Evolutionary conservation across 2,329 filamentous ascomycete genomes (phyloP).

Genomic region (Paramyrothecium sp.): DNA sequence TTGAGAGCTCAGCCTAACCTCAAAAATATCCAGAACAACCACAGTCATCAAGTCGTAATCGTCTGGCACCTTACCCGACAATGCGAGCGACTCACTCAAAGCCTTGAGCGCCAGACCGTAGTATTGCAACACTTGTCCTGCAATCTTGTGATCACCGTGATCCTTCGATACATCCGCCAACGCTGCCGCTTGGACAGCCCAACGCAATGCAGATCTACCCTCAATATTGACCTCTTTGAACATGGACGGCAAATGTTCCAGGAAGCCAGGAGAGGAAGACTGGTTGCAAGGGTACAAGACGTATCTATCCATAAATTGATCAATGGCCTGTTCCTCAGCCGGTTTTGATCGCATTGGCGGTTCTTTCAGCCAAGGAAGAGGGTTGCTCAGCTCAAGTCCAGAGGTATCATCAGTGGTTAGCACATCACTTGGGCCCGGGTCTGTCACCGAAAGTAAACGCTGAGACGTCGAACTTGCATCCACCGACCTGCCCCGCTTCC

Average conservation of each 20-base stretch:
- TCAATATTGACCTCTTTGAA: slow-evolving; percentile 36
- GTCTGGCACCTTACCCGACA: slow-evolving; percentile 35
- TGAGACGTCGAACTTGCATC: not conserved
- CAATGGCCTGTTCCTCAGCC: slow-evolving; percentile 25
- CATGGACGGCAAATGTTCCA: slow-evolving; percentile 34
- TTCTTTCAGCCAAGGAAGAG: slow-evolving; percentile 21
- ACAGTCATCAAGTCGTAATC: slow-evolving; percentile 39
- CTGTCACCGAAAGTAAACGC: not conserved
- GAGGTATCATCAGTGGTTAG: not conserved
- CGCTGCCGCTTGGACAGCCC: slow-evolving; percentile 33
- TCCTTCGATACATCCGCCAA: slow-evolving; percentile 30
- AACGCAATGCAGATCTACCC: slow-evolving; percentile 33
- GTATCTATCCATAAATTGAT: slow-evolving; percentile 34
- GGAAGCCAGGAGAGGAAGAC: slow-evolving; percentile 33
- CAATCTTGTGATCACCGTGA: slow-evolving; percentile 14
- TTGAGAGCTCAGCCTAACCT: slow-evolving; percentile 34
- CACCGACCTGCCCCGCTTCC: not conserved
- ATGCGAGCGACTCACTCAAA: slow-evolving; percentile 27
- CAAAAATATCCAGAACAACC: slow-evolving; percentile 38
- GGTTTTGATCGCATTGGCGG: not conserved
- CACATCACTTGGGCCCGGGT: not conserved
- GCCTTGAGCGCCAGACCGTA: slow-evolving; percentile 33
- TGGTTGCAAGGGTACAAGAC: slow-evolving; percentile 34
- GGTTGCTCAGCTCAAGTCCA: not conserved
- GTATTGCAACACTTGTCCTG: slow-evolving; percentile 24